Base-by-base conservation (phyloP, 306 rosid genomes). In the Sesbania bispinosa region DNA sequence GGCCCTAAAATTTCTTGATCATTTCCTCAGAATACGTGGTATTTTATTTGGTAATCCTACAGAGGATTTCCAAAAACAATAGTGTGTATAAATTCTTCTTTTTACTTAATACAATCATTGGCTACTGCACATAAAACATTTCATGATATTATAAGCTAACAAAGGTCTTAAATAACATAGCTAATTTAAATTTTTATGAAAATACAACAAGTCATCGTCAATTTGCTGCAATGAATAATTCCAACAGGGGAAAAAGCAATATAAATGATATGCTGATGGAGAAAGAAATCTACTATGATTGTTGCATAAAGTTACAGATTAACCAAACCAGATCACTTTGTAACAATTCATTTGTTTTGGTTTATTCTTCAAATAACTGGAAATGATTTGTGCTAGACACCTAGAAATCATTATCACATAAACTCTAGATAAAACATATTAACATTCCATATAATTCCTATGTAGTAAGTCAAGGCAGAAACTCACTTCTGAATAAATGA, bases 401-500 rank as follows among this genome's bases (percentile, higher is more conserved):
- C 13, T 46, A 20, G 14, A 52, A 80, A 35, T 10, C n/a, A 53
- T 48, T 11, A 20, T 26, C 52, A 46, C 42, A 60, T 13, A 60
- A 24, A 16, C 67, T 59, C 72, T 21, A 41, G 33, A 50, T 10
- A 48, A n/a, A n/a, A n/a, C n/a, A n/a, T n/a, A n/a, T n/a, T 29
- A 39, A 41, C 53, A 69, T 43, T 53, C 50, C 38, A 16, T 52
- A 24, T 20, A 7, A 74, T 71, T 71, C 42, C 15, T 45, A 76
- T 52, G 32, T 32, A 48, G 38, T 21, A 77, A 47, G 65, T 18
- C 18, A 67, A 70, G 57, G 38, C 10, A 67, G 46, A 62, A 58
- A 83, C 96, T 88, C 84, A 93, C 98, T 93, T 84, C 97, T 81
- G 79, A 93, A 93, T 42, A 93, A 90, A 88, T 93, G 98, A 78